A percentile compares a stretch with the other conserved stretches of the same genome.
Conservation (phyloP, 2,329 filamentous ascomycete genomes). For the Talaromyces verruculosus region DNA sequence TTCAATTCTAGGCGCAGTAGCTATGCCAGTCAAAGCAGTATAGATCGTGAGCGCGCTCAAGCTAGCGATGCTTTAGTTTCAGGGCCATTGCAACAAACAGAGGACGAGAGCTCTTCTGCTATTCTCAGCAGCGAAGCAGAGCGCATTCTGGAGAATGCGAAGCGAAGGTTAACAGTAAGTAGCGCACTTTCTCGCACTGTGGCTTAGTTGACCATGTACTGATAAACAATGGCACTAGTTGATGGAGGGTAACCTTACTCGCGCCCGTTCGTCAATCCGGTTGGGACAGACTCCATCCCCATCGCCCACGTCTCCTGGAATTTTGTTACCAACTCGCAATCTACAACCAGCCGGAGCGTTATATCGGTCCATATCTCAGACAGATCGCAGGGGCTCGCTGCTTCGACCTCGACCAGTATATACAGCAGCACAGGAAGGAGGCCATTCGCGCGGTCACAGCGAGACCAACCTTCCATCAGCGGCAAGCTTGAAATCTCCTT, state of each 20-base stretch:
- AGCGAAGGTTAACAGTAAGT: slow-evolving; percentile 79
- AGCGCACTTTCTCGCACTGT: not conserved
- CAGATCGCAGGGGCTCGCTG: slow-evolving; percentile 47
- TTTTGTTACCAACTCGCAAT: slow-evolving; percentile 33
- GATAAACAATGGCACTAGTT: slow-evolving; percentile 54
- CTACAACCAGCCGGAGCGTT: slow-evolving; percentile 44
- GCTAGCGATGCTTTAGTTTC: slow-evolving; percentile 26
- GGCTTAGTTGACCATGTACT: not conserved
- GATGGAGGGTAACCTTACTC: slow-evolving; percentile 87
- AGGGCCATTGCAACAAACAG: slow-evolving; percentile 43
- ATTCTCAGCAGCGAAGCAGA: slow-evolving; percentile 81
- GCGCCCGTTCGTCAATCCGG: slow-evolving; percentile 69
- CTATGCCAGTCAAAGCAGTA: slow-evolving; percentile 18
- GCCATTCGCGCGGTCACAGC: slow-evolving; percentile 62
- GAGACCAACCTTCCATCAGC: slow-evolving; percentile 56
- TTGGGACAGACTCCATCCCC: slow-evolving; percentile 52
- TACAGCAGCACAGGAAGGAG: slow-evolving; percentile 37
- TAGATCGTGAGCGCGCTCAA: slow-evolving; percentile 16
- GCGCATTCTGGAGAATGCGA: slow-evolving; percentile 88
- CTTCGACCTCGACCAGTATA: slow-evolving; percentile 44
- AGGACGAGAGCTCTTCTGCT: slow-evolving; percentile 66
- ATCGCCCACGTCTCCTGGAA: slow-evolving; percentile 33
- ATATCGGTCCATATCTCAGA: slow-evolving; percentile 44
- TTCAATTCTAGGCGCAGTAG: slow-evolving; percentile 17
- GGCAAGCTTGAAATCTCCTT: slow-evolving; percentile 30